Base-by-base conservation (phyloP, 257 asterid species). In the Vinca minor region DNA sequence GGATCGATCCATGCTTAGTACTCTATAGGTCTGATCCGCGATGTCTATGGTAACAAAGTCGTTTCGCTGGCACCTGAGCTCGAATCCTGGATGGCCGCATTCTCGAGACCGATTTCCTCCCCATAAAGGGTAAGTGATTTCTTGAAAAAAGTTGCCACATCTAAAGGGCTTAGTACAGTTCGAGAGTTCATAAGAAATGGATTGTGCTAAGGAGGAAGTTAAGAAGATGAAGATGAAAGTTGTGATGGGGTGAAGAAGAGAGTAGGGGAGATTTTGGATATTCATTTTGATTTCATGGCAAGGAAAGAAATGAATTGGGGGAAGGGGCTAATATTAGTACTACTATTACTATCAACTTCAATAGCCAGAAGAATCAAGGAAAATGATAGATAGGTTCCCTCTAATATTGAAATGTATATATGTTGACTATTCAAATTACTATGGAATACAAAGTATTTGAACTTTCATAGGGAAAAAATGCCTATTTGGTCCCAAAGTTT, bases 1-100 rank as follows among this genome's bases (percentile, higher is more conserved):
- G 8, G 57, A 59, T 31, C 42, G 17, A 2, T 65, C 54, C 21
- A 71, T 65, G 3, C 21, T 23, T 6, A 59, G 47, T 21, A 65
- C 41, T 39, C 39, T 63, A n/a, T 47, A 65, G 9, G 20, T 5
- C 6, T 62, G 26, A 1, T 13, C 11, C 36, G 13, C 25, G 41
- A 48, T 13, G 17, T 55, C 41, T 31, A 55, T 8, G 61, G 71
- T 47, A 0, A 73, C 49, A 74, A 56, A 0, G 35, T 66, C 36
- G 46, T 52, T 55, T 69, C 65, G 60, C 35, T 59, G 25, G 46
- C 87, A 85, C 39, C 1, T 36, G 47, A 83, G 78, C 46, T 74
- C 5, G 55, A 81, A 76, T 50, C 59, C 73, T n/a, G 78, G 78
- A 63, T 69, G 61, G 47, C 89, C 89, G 73, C 93, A 83, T 53